Evolutionary conservation across 2,329 filamentous ascomycete species (phyloP).

Genomic region (Tolypocladium tundrense): DNA sequence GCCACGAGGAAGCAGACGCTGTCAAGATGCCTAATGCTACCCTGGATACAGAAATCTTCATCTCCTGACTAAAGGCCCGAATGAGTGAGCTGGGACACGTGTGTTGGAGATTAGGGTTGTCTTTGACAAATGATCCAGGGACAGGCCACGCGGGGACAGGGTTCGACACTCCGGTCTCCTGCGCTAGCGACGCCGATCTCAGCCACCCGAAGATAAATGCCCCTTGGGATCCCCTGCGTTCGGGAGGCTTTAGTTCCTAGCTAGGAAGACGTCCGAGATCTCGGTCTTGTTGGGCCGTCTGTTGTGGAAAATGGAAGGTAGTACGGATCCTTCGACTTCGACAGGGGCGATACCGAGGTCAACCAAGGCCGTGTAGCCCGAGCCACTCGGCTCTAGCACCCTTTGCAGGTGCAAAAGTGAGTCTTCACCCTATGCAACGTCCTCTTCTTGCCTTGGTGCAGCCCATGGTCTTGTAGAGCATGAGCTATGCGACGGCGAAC

Average conservation of each 20-base stretch:
- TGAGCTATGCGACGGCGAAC: background rate
- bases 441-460: background rate
- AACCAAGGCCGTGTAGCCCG: background rate
- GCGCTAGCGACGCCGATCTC: background rate
- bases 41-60: conserved; percentile 1
- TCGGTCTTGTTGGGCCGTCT: background rate
- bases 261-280: background rate
- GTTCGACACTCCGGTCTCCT: background rate
- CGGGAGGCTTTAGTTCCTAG: background rate
- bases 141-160: background rate
- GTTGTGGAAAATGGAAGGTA: background rate
- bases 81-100: conserved; percentile 2
- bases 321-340: background rate
- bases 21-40: background rate
- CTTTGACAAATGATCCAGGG: background rate
- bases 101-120: background rate
- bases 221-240: background rate
- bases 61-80: conserved; percentile 9
- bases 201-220: background rate
- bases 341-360: background rate
- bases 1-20: background rate
- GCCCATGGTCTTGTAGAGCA: background rate
- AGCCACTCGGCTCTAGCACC: background rate
- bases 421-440: background rate
- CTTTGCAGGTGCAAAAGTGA: too few species aligned